These are phyloP conservation scores for Taxillus chinensis DNA, from an alignment of 164 flowering plant species.

Conservation along the genomic window DNA sequence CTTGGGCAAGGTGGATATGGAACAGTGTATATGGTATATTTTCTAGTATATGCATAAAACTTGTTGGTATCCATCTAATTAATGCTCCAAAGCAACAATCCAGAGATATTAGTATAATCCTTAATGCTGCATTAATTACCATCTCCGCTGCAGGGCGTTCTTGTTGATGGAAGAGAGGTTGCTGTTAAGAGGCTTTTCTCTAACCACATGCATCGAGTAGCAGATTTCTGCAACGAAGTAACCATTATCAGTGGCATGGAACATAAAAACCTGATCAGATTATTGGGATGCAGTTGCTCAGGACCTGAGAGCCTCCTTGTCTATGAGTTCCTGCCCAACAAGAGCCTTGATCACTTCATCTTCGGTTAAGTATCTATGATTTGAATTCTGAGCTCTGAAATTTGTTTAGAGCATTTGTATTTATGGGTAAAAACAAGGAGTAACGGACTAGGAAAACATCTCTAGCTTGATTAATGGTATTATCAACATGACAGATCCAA, in stretches of 20 bases:
- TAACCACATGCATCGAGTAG: constrained; percentile 64
- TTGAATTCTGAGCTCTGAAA: too few species aligned
- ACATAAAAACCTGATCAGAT: constrained; percentile 62
- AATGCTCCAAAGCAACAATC: too few species aligned
- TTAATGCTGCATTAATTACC: background rate
- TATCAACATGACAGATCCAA: background rate
- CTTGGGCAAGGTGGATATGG: constrained; percentile 84
- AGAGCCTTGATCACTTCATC: constrained; percentile 63
- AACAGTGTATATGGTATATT: constrained; percentile 59
- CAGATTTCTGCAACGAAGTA: constrained; percentile 72
- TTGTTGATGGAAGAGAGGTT: constrained; percentile 69
- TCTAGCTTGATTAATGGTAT: too few species aligned
- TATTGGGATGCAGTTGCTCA: constrained; percentile 68
- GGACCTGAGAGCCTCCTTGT: constrained; percentile 80
- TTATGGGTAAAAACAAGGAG: too few species aligned
- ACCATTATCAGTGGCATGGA: constrained; percentile 58
- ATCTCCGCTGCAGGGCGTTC: constrained; percentile 42
- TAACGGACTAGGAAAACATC: too few species aligned
- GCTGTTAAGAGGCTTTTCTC: constrained; percentile 77
- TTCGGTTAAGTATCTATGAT: constrained; percentile 32
- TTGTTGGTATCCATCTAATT: too few species aligned
- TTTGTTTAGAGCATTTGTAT: too few species aligned
- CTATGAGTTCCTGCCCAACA: constrained; percentile 55
- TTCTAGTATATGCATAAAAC: background rate
- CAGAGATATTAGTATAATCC: too few species aligned